Conservation (phyloP, 2,329 filamentous ascomycete species). For the Colletotrichum sp. region DNA sequence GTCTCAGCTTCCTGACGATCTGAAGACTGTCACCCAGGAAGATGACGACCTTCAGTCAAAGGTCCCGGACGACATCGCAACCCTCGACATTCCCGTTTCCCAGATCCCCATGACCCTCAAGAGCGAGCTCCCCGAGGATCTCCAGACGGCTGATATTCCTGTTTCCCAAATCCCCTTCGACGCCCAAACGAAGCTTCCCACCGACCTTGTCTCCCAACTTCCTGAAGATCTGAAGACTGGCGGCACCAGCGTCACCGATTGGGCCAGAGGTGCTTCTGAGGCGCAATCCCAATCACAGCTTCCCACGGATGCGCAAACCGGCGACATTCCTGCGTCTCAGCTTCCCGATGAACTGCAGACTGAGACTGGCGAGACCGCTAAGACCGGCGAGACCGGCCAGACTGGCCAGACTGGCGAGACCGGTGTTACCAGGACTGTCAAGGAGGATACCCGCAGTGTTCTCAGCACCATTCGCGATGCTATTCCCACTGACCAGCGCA, state of each 20-base stretch:
- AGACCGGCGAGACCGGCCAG: conserved; percentile 1
- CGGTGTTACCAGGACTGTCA: background rate
- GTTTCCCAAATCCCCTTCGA: conserved; percentile 15
- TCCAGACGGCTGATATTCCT: conserved; percentile 18
- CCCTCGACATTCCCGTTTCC: conserved; percentile 9
- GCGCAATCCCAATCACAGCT: background rate
- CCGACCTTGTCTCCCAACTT: background rate
- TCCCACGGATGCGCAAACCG: background rate
- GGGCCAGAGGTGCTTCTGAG: background rate
- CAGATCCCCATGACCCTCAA: conserved; percentile 10
- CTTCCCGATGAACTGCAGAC: background rate
- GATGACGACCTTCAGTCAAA: background rate
- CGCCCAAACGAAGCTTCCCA: conserved; percentile 8
- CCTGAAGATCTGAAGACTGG: background rate
- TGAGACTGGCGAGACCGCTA: background rate
- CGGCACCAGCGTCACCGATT: background rate
- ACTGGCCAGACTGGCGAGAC: background rate
- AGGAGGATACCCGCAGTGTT: conserved; percentile 8
- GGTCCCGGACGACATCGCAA: conserved; percentile 4
- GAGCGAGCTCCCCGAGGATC: conserved; percentile 20
- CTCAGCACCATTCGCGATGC: conserved; percentile 14
- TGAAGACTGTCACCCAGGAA: background rate
- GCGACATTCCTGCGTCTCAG: background rate
- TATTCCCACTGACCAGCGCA: conserved; percentile 6
- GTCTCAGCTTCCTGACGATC: conserved; percentile 1